Base-by-base conservation (phyloP, 306 rosid genomes). In the Lathyrus sativus region DNA sequence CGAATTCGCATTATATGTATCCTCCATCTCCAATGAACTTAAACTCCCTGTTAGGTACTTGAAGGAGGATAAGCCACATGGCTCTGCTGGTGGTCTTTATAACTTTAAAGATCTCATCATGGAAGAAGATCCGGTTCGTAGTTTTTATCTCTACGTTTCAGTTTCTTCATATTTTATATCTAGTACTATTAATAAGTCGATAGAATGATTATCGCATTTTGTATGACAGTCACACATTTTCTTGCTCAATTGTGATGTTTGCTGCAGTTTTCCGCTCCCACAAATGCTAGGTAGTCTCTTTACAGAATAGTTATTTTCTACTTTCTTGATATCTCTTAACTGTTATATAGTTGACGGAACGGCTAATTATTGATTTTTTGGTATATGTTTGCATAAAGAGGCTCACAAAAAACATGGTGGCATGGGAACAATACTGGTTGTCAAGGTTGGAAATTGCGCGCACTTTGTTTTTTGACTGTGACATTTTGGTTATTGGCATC, bases 11-110 rank as follows among this genome's bases (percentile, higher is more conserved):
- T 75, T 90, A 49, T 90, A 86, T 56, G 88, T 87, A 0, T 93
- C 97, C 11, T 84, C 99, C 15, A 84, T 93, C 75, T 93, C 99
- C n/a, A 88, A 84, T 68, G 97, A 93, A 77, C 96, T 93, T 45
- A 90, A 84, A 79, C 73, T 93, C 57, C 97, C 99, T 44, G 95
- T 93, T 60, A 93, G 96, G 78, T 93, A 93, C 77, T 72, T 93
- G 88, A 93, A 68, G 80, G 99, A 93, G 74, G 97, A 93, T 31
- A 90, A 81, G 69, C 99, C 99, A 33, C 97, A 87, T 68, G 99
- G 97, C 70, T 93, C 99, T 39, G 99, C 95, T 68, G 99, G 99
- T 74, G 96, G 97, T 11, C 86, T 93, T 60, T 87, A 90, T 71
- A 86, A 83, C 77, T 93, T 93, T 67, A 85, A 86, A 75, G 95